Evolutionary conservation across 2,329 filamentous ascomycete species (phyloP).

Genomic region (Stenocarpella maydis): DNA sequence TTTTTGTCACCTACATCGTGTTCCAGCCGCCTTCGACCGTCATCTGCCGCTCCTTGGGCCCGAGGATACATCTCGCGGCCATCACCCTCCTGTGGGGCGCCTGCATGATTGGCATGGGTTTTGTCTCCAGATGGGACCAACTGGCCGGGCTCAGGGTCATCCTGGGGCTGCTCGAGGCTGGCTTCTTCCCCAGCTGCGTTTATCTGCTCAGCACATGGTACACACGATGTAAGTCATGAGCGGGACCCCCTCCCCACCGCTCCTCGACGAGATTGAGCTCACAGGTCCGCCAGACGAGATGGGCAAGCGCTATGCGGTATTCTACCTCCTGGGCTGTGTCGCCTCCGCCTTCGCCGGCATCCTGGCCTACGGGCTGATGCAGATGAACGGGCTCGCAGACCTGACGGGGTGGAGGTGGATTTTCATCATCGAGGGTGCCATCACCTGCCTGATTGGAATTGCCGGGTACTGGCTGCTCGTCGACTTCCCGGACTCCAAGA

Average conservation of each 20-base stretch:
- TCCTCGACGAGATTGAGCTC: neutral
- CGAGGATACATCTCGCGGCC: conserved; percentile 61
- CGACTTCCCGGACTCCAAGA: conserved; percentile 68
- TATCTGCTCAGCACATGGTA: conserved; percentile 81
- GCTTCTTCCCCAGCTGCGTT: conserved; percentile 75
- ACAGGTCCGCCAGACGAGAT: conserved; percentile 62
- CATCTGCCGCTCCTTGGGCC: conserved; percentile 71
- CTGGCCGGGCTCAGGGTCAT: conserved; percentile 65
- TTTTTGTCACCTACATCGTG: conserved; percentile 77
- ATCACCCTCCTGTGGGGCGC: conserved; percentile 68
- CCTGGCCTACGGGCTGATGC: conserved; percentile 74
- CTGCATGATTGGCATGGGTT: conserved; percentile 72
- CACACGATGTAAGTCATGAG: conserved; percentile 61
- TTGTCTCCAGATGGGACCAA: conserved; percentile 59
- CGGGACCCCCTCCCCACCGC: neutral
- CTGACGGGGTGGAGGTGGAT: conserved; percentile 74
- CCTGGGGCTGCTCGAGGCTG: conserved; percentile 72
- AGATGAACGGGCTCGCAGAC: conserved; percentile 64
- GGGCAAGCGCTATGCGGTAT: conserved; percentile 72
- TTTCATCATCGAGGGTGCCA: conserved; percentile 62
- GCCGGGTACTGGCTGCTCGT: conserved; percentile 66
- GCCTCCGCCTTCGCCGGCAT: conserved; percentile 74
- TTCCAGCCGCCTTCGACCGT: conserved; percentile 78
- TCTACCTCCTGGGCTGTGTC: conserved; percentile 74
- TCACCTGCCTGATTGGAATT: conserved; percentile 63